Base-by-base conservation (phyloP, 31 red algal species). In the Asparagopsis taxiformis region DNA sequence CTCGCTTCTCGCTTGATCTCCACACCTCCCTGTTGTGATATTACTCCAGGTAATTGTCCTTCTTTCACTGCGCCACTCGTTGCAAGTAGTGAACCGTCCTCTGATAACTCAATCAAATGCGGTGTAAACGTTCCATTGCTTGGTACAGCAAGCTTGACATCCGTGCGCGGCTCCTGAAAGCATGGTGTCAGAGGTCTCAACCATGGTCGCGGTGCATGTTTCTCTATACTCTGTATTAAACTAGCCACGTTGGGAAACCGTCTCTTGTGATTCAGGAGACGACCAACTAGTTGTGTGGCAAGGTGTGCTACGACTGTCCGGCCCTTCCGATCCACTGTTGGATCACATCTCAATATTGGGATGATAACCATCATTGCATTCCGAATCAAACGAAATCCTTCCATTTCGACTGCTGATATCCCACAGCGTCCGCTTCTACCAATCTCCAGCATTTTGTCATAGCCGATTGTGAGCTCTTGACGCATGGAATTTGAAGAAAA, bases 291-390 rank as follows among this genome's bases (percentile, higher is more conserved):
- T 55, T 77, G 74, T 30, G 59, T 77, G 39, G 74, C 57, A 35
- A 77, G 59, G 37, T 77, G 74, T 4, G 57, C 57, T 30, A 63
- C 43, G 29, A 77, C 63, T 21, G 36, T 49, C 49, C 36, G 39
- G 3, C 65, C 74, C 3, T 10, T 55, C 13, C 55, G 48, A 17
- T 49, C 37, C 34, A 60, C 41, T 6, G 41, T 60, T 35, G 59
- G 17, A 55, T 77, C 34, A 33, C 39, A 38, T 35, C 9, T 43
- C 38, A 77, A 51, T 36, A 77, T 60, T 8, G 74, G 74, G 43
- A 77, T 19, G 39, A 77, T 77, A 19, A 77, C 46, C 74, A 77
- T 77, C 23, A 77, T 34, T 23, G 74, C 74, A 49, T 77, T 77
- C 16, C 74, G 74, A 38, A 77, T 56, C 0, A 77, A 59, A 22